Conservation (phyloP, 106 monocot genomes). For the Dendrobium officinale region DNA sequence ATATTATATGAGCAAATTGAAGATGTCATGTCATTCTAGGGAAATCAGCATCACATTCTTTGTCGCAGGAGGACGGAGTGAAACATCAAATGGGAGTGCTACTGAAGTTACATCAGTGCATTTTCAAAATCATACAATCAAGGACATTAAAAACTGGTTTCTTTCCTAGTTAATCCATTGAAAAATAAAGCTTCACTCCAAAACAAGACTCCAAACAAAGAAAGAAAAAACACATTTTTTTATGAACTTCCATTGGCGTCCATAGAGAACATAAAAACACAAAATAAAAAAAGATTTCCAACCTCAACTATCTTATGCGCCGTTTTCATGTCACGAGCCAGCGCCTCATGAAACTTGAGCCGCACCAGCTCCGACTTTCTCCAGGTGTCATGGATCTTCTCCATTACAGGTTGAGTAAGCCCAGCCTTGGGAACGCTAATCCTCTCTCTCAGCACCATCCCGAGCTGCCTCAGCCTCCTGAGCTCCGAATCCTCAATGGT, state of each 20-base stretch:
- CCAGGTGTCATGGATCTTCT: conserved; percentile 85
- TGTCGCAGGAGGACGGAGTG: neutral
- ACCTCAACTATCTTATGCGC: conserved; percentile 98
- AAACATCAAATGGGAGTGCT: neutral
- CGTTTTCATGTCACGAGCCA: conserved; percentile 92
- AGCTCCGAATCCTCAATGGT: conserved; percentile 86
- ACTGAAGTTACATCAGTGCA: neutral
- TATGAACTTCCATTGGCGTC: neutral
- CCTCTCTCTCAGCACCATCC: conserved; percentile 73
- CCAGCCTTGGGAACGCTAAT: conserved; percentile 86
- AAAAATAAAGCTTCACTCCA: neutral
- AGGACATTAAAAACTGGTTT: neutral
- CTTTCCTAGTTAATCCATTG: too few species aligned
- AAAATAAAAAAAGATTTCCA: conserved; percentile 11
- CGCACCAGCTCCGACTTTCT: conserved; percentile 76
- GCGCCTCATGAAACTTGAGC: conserved; percentile 82
- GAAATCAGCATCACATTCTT: neutral
- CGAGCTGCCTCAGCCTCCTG: conserved; percentile 60
- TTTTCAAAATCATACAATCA: neutral
- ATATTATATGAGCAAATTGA: neutral
- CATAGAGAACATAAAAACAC: neutral
- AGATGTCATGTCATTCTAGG: neutral
- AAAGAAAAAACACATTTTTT: neutral
- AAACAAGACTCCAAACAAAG: neutral
- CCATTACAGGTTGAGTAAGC: conserved; percentile 60